A percentile compares a stretch with the other conserved stretches of the same genome.
Evolutionary conservation across 805 yeast genomes (phyloP).

Genomic region (Cyberlindnera bimundalis): DNA sequence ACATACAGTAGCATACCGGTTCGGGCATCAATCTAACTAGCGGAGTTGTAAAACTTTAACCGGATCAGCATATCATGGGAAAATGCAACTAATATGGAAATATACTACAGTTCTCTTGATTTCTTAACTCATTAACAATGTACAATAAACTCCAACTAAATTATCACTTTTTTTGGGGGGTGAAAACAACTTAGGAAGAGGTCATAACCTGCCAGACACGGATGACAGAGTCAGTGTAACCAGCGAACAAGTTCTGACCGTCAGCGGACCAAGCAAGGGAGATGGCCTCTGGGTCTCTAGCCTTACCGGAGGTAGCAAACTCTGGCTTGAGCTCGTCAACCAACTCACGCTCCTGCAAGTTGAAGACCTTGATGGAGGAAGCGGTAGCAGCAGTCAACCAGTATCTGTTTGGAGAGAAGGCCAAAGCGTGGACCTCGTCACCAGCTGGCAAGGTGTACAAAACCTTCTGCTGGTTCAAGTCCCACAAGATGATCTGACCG

Average conservation of each 20-base stretch:
- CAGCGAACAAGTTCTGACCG: slow-evolving; percentile 99
- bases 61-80: no score
- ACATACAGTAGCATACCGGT: no score
- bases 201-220: slow-evolving; percentile 99
- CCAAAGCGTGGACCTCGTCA: slow-evolving; percentile 96
- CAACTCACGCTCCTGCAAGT: slow-evolving; percentile 90
- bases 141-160: slow-evolving; percentile 6
- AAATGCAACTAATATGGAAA: no score
- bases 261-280: slow-evolving; percentile 99
- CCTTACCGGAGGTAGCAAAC: slow-evolving; percentile 81
- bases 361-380: slow-evolving; percentile 96
- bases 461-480: slow-evolving; percentile 78
- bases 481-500: slow-evolving; percentile 98
- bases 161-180: neutral
- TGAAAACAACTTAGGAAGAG: slow-evolving; percentile 27
- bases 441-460: slow-evolving; percentile 93
- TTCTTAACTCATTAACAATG: slow-evolving; percentile 2
- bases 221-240: slow-evolving; percentile 99
- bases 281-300: slow-evolving; percentile 97
- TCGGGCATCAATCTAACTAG: no score
- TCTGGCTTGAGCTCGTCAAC: slow-evolving; percentile 99
- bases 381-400: slow-evolving; percentile 99
- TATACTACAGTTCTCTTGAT: no score
- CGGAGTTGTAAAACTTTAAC: no score
- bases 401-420: slow-evolving; percentile 99